Evolutionary conservation across 257 asterid species (phyloP).

Genomic region (Lithospermum erythrorhizon): DNA sequence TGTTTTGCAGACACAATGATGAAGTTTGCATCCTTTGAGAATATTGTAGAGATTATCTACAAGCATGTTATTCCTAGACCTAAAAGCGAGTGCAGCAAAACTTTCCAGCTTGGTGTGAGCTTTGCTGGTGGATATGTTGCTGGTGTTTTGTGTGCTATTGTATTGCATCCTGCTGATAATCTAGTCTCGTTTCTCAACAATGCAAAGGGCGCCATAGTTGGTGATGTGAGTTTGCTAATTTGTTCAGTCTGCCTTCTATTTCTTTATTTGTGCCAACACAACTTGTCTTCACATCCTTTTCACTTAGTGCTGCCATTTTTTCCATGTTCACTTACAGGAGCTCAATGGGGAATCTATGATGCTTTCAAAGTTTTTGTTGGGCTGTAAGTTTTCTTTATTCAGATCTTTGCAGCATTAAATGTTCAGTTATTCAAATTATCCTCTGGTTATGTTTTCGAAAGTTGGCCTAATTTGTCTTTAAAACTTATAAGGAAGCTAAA

Average conservation of each 20-base stretch:
- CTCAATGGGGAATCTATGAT: slow-evolving; percentile 97
- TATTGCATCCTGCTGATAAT: slow-evolving; percentile 88
- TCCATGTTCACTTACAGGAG: slow-evolving; percentile 65
- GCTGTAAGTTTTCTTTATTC: slow-evolving; percentile 42
- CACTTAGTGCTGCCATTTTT: not conserved
- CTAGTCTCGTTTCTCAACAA: slow-evolving; percentile 88
- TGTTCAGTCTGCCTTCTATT: not conserved
- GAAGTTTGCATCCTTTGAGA: slow-evolving; percentile 88
- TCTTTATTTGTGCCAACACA: not conserved
- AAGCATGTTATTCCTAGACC: slow-evolving; percentile 70
- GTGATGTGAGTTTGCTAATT: slow-evolving; percentile 49
- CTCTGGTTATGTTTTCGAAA: not conserved
- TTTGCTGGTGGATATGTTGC: slow-evolving; percentile 85
- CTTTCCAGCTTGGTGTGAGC: slow-evolving; percentile 78
- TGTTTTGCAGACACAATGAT: slow-evolving; percentile 70
- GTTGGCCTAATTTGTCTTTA: not conserved
- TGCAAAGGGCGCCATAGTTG: slow-evolving; percentile 86
- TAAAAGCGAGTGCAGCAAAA: slow-evolving; percentile 64
- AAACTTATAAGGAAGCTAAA: not conserved
- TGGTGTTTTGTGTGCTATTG: slow-evolving; percentile 77
- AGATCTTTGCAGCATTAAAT: slow-evolving; percentile 1
- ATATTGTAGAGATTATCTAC: slow-evolving; percentile 61
- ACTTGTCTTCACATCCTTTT: not conserved
- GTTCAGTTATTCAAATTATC: not conserved
- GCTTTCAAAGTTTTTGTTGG: slow-evolving; percentile 91